Evolutionary conservation across 192 early-diverging fungal genomes (phyloP), one percentile per base, ranked within the genome.

Genomic region (Coemansia reversa): DNA sequence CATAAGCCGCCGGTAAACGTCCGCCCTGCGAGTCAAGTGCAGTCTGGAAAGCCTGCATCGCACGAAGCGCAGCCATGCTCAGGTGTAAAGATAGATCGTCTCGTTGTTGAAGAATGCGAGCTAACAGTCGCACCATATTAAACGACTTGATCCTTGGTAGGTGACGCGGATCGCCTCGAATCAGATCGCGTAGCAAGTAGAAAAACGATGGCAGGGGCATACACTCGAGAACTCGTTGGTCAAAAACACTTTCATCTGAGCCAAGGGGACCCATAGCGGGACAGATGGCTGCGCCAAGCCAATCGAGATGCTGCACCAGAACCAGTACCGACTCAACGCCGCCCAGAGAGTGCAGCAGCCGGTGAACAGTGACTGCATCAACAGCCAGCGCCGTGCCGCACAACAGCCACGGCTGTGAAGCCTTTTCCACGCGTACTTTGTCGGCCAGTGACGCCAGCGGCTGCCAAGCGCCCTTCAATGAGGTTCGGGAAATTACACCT

Each of bases 1-100:
- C 16, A 51, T 71, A 67, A 5, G 47, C 63, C 0, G 75, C 27
- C 7, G 75, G 57, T 19, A 67, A 45, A 20, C 39, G 42, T 18
- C 75, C 75, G 51, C 75, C 75, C 48, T 76, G 75, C n/a, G 60
- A 35, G 35, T 76, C 75, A 5, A 76, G 60, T 28, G 61, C 65
- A 3, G 23, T 49, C 19, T 76, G 75, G 23, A 76, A 65, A 11
- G 65, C 58, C 65, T 76, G 75, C 27, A 64, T 64, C 4, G 75
- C 75, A 22, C 75, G 54, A 8, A 76, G 23, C 0, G 53, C 62
- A 8, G 69, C 75, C 32, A 71, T 63, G n/a, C 60, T 76, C 19
- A 76, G 52, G 30, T 67, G 66, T 0, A 47, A 19, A 3, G 30
- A 47, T 11, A 66, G 52, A 19, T 76, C 65, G 8, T 53, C 45